These are phyloP conservation scores for Chaetomiaceae sp. DNA, from an alignment of 2,329 filamentous ascomycete species.

Conservation along the genomic window DNA sequence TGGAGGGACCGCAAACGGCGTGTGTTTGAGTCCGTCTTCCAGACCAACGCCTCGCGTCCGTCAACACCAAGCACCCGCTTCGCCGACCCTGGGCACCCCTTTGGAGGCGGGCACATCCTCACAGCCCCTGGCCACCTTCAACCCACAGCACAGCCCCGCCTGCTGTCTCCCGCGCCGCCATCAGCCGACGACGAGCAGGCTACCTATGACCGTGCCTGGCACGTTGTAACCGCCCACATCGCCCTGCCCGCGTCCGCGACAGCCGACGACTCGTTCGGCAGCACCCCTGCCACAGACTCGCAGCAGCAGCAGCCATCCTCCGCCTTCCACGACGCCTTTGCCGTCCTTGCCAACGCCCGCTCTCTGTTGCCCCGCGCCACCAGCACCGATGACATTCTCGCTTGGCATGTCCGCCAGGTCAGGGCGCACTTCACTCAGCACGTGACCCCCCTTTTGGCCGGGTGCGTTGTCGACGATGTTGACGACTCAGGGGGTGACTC, in stretches of 20 bases:
- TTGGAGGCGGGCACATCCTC: neutral
- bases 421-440: constrained; percentile 56
- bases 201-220: constrained; percentile 59
- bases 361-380: constrained; percentile 43
- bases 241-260: constrained; percentile 52
- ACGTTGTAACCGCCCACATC: constrained; percentile 54
- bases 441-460: constrained; percentile 51
- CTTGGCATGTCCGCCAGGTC: constrained; percentile 59
- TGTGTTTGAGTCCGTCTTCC: constrained; percentile 54
- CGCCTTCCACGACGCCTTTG: constrained; percentile 48
- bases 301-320: constrained; percentile 37
- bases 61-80: constrained; percentile 33
- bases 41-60: constrained; percentile 45
- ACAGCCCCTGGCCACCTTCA: constrained; percentile 14
- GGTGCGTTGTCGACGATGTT: constrained; percentile 31
- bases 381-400: constrained; percentile 52
- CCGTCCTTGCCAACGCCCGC: constrained; percentile 47
- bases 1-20: constrained; percentile 45
- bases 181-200: constrained; percentile 44
- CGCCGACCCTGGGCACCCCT: neutral
- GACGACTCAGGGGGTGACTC: neutral
- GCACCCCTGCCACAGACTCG: constrained; percentile 26
- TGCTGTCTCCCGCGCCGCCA: constrained; percentile 20
- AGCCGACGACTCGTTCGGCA: constrained; percentile 50
- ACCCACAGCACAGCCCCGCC: constrained; percentile 13